Evolutionary conservation across 176 grass and related monocot species (phyloP).

Genomic region (Oryza rufipogon): DNA sequence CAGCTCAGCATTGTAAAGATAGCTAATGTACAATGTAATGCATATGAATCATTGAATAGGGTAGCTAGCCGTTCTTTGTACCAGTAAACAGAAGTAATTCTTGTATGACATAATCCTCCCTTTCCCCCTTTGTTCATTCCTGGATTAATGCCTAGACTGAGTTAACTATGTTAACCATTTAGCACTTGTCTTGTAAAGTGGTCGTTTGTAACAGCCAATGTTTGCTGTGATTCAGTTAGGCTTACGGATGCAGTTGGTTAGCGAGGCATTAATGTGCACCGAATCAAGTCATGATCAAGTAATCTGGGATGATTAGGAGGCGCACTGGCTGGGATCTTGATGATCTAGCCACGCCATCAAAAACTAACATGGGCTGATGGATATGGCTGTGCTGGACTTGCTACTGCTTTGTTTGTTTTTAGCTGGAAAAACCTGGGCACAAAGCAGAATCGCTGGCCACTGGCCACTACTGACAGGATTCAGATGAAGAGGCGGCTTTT

Average conservation of each 20-base stretch:
- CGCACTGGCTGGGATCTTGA: slow-evolving; percentile 8
- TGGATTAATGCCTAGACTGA: slow-evolving; percentile 29
- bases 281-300: slow-evolving; percentile 21
- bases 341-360: neutral
- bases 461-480: neutral
- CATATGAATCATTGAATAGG: slow-evolving; percentile 48
- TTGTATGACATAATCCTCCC: slow-evolving; percentile 41
- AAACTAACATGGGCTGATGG: slow-evolving; percentile 2
- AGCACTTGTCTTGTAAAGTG: neutral
- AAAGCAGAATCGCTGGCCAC: neutral
- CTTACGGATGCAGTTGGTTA: slow-evolving; percentile 14
- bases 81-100: slow-evolving; percentile 46
- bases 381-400: neutral
- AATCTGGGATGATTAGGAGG: neutral
- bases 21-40: slow-evolving; percentile 62
- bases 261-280: neutral
- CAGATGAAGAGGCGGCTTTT: neutral
- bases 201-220: slow-evolving; percentile 11
- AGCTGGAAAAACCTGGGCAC: neutral
- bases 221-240: slow-evolving; percentile 6
- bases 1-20: slow-evolving; percentile 60
- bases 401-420: neutral
- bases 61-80: slow-evolving; percentile 57
- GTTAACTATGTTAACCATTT: slow-evolving; percentile 39
- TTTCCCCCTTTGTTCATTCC: slow-evolving; percentile 19